A percentile compares a stretch with the other conserved stretches of the same genome.
These are phyloP conservation scores for Amaranthus palmeri DNA, from an alignment of 148 eudicot species.

Conservation along the genomic window DNA sequence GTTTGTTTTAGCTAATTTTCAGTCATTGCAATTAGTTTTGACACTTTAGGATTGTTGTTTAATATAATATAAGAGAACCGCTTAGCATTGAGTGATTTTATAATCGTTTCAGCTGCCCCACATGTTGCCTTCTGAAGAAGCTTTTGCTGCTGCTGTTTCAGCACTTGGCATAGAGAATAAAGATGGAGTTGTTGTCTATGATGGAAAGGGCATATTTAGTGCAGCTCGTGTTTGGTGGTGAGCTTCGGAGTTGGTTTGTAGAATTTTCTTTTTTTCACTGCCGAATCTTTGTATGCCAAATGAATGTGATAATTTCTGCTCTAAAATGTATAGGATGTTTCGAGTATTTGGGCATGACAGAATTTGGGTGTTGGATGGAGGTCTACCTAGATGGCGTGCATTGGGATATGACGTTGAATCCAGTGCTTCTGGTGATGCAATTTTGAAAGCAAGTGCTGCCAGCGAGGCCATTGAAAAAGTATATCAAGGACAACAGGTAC, in stretches of 20 bases:
- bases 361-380: conserved; percentile 99
- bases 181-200: conserved; percentile 86
- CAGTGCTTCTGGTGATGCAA: conserved; percentile 81
- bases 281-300: conserved; percentile 1
- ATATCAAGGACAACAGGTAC: conserved; percentile 66
- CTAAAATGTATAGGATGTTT: conserved; percentile 70
- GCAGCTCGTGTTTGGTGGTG: conserved; percentile 99
- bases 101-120: conserved; percentile 76
- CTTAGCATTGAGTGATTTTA: conserved; percentile 6
- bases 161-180: conserved; percentile 95
- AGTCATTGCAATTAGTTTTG: background rate
- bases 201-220: conserved; percentile 95
- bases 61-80: background rate
- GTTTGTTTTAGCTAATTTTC: background rate
- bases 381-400: conserved; percentile 91
- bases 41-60: background rate
- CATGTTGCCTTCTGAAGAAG: conserved; percentile 98
- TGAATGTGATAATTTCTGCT: conserved; percentile 15
- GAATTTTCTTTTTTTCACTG: background rate
- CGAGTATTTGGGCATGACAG: conserved; percentile 93
- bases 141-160: conserved; percentile 97
- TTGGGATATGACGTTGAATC: conserved; percentile 91
- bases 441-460: conserved; percentile 91
- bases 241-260: conserved; percentile 24
- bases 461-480: conserved; percentile 85